Base-by-base conservation (phyloP, 2,329 filamentous ascomycete species). In the Pyrenochaeta sp. region DNA sequence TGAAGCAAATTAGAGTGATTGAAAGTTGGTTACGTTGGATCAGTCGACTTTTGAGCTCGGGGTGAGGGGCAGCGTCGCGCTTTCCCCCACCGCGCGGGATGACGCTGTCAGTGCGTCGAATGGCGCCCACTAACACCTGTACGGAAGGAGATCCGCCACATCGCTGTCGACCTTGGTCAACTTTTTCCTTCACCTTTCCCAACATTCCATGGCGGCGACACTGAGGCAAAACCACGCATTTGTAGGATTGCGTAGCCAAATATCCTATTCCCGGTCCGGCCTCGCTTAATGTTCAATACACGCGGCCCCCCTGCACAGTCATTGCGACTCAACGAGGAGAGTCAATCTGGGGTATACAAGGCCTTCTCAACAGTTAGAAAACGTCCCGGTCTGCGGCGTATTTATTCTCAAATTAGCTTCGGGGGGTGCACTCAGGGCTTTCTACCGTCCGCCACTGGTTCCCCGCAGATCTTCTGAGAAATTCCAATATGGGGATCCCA, bases 401-500 rank as follows among this genome's bases (percentile, higher is more conserved):
- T 8, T 19, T 44, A 4, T 44, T 44, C n/a, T 22, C 42, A 7
- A 44, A 40, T 22, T 50, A 50, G 37, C 37, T 40, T 40, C 37
- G 2, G 13, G 37, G 39, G 9, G 28, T 30, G 28, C 19, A 19
- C 19, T 19, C 1, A 19, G 19, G 19, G 28, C 28, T 30, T 5
- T 30, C 9, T 30, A 9, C 9, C 5, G 28, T 30, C 28, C 28
- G 28, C 28, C 28, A 9, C 28, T 9, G 9, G 28, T 30, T 30
- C 28, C 5, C 28, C 28, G 28, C 28, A 5, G 28, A 5, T 9
- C 28, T 30, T 30, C 28, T 30, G 28, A 30, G 28, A 5, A 30
- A 9, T 5, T 22, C n/a, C 58, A 61, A 59, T 54, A 77, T 77
- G 75, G 75, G 75, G 7, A 71, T 77, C 40, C 62, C 66, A n/a